Evolutionary conservation across 1,284 basidiomycete genomes (phyloP).

Genomic region (Boletus smithii): DNA sequence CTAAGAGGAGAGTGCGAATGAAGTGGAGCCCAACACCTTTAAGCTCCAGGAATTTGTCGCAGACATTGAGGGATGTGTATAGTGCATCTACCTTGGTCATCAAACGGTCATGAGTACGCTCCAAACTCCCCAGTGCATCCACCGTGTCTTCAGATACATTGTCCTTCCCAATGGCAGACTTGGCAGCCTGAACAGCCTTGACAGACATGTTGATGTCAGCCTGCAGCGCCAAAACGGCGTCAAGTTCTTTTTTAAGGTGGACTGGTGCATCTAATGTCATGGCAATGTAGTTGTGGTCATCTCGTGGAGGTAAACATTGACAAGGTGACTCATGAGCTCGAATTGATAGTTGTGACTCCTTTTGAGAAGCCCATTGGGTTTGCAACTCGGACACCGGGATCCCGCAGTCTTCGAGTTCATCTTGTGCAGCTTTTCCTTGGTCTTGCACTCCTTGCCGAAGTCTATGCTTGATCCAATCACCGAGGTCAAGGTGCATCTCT

Average conservation of each 20-base stretch:
- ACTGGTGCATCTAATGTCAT: too few relatives aligned
- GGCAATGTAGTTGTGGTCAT: too few relatives aligned
- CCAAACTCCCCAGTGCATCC: slow-evolving; percentile 17
- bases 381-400: slow-evolving; percentile 17
- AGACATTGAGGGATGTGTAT: slow-evolving; percentile 38
- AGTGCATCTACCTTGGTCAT: slow-evolving; percentile 29
- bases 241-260: too few relatives aligned
- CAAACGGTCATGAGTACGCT: slow-evolving; percentile 18
- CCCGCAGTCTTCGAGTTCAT: slow-evolving; percentile 11
- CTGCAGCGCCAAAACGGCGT: too few relatives aligned
- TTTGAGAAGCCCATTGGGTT: slow-evolving; percentile 29
- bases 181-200: too few relatives aligned
- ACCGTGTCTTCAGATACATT: not conserved
- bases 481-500: slow-evolving; percentile 24
- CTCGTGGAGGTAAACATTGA: too few relatives aligned
- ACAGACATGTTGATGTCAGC: too few relatives aligned
- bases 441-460: slow-evolving; percentile 10
- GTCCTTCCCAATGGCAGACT: not conserved
- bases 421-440: slow-evolving; percentile 4
- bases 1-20: slow-evolving; percentile 32
- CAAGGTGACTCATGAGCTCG: too few relatives aligned
- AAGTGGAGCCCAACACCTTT: slow-evolving; percentile 32
- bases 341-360: too few relatives aligned
- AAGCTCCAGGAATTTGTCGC: slow-evolving; percentile 34
- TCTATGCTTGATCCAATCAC: slow-evolving; percentile 28